A percentile compares a stretch with the other conserved stretches of the same genome.
These are phyloP conservation scores for Elsinoe batatas DNA, from an alignment of 2,329 filamentous ascomycete species.

Conservation along the genomic window DNA sequence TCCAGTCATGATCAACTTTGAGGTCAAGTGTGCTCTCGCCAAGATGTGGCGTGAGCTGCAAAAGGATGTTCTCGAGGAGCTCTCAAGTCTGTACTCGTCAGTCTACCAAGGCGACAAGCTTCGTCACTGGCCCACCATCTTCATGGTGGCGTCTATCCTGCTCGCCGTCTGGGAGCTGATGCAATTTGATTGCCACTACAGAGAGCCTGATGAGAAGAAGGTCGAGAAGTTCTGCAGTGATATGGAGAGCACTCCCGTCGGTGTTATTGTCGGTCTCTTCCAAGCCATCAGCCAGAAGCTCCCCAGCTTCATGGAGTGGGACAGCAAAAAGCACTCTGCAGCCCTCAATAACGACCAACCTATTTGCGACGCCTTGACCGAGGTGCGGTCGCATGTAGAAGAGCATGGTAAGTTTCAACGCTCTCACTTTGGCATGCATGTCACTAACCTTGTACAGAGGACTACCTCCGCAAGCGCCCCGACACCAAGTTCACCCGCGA, in stretches of 20 bases:
- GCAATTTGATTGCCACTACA: slow-evolving; percentile 97
- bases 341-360: slow-evolving; percentile 82
- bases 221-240: slow-evolving; percentile 93
- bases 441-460: slow-evolving; percentile 46
- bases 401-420: slow-evolving; percentile 67
- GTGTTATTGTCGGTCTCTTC: slow-evolving; percentile 93
- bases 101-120: slow-evolving; percentile 95
- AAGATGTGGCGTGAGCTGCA: slow-evolving; percentile 98
- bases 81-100: slow-evolving; percentile 87
- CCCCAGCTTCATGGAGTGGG: slow-evolving; percentile 87
- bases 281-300: slow-evolving; percentile 96
- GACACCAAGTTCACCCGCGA: slow-evolving; percentile 77
- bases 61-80: slow-evolving; percentile 89
- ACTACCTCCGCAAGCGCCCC: slow-evolving; percentile 71
- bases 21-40: slow-evolving; percentile 93
- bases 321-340: slow-evolving; percentile 81
- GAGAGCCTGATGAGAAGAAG: slow-evolving; percentile 69
- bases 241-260: slow-evolving; percentile 93
- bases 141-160: slow-evolving; percentile 89
- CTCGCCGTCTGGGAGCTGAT: slow-evolving; percentile 97
- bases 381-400: slow-evolving; percentile 83
- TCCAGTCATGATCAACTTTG: slow-evolving; percentile 98
- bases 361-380: slow-evolving; percentile 91
- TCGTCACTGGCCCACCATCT: slow-evolving; percentile 98
- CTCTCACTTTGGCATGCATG: neutral